Evolutionary conservation across 768 basidiomycete genomes (phyloP).

Genomic region (Hygrophorus pudorinus): DNA sequence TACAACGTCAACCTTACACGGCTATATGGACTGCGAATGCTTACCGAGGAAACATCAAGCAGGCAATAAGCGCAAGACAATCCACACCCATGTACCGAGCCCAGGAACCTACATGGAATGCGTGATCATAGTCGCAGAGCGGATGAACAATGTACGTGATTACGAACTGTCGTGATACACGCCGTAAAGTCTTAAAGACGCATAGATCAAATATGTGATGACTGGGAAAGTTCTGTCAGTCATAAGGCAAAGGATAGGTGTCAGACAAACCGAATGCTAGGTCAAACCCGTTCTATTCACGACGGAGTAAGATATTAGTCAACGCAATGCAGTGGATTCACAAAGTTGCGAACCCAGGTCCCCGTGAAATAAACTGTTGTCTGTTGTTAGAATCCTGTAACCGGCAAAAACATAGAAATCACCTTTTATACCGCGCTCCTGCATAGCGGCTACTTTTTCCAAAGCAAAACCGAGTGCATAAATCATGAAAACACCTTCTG

Average conservation of each 20-base stretch:
- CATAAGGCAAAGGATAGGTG: not conserved
- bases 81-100: constrained; percentile 68
- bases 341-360: constrained; percentile 58
- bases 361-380: constrained; percentile 69
- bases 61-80: constrained; percentile 80
- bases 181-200: constrained; percentile 69
- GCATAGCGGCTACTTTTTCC: constrained; percentile 90
- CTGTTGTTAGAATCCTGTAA: not conserved
- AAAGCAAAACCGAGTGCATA: constrained; percentile 78
- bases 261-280: constrained; percentile 63
- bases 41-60: constrained; percentile 81
- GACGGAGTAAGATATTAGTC: constrained; percentile 6
- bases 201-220: constrained; percentile 70
- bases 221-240: constrained; percentile 30
- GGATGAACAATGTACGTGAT: not conserved
- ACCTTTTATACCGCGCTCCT: constrained; percentile 92
- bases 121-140: constrained; percentile 7
- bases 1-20: constrained; percentile 1
- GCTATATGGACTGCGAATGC: constrained; percentile 5
- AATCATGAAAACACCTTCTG: constrained; percentile 71
- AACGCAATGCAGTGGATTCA: not conserved
- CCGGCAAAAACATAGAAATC: constrained; percentile 2
- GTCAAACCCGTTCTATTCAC: constrained; percentile 79
- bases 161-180: constrained; percentile 53
- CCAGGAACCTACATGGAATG: constrained; percentile 39